A percentile compares a stretch with the other conserved stretches of the same genome.
Evolutionary conservation across 345 rosid species (phyloP).

Genomic region (Rhodomyrtus tomentosa): DNA sequence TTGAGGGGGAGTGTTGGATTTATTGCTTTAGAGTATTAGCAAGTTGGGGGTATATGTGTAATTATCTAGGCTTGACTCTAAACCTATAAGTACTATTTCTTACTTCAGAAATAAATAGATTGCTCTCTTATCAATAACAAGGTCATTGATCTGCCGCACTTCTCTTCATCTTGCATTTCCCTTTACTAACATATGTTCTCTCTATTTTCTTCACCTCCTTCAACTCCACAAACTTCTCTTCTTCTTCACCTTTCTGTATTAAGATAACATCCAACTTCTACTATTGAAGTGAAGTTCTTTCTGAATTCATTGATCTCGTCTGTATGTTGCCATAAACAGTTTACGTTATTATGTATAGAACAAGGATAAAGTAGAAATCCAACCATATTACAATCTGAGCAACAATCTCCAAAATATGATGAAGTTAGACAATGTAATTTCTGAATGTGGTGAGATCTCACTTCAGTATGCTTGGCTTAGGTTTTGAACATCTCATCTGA

Average conservation of each 20-base stretch:
- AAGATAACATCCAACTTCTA: neutral
- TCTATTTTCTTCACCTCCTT: neutral
- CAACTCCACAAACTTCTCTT: neutral
- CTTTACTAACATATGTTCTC: neutral
- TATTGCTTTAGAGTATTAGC: too few relatives aligned
- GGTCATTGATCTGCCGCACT: neutral
- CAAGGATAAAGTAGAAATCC: neutral
- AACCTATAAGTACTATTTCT: too few relatives aligned
- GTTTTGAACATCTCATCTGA: neutral
- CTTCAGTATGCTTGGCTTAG: neutral
- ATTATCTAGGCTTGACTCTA: too few relatives aligned
- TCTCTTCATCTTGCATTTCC: neutral
- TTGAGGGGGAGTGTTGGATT: too few relatives aligned
- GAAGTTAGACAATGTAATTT: neutral
- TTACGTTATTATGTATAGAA: neutral
- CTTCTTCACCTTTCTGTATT: neutral
- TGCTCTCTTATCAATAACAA: too few relatives aligned
- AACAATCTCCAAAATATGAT: neutral
- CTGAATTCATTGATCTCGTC: neutral
- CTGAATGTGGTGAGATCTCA: neutral
- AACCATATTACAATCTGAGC: neutral
- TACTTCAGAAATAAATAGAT: too few relatives aligned
- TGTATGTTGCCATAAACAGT: neutral
- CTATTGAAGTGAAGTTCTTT: neutral
- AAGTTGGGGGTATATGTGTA: too few relatives aligned